Evolutionary conservation across 1,284 basidiomycete species (phyloP), one percentile per base, ranked within the genome.

Genomic region (Ganoderma leucocontextum): DNA sequence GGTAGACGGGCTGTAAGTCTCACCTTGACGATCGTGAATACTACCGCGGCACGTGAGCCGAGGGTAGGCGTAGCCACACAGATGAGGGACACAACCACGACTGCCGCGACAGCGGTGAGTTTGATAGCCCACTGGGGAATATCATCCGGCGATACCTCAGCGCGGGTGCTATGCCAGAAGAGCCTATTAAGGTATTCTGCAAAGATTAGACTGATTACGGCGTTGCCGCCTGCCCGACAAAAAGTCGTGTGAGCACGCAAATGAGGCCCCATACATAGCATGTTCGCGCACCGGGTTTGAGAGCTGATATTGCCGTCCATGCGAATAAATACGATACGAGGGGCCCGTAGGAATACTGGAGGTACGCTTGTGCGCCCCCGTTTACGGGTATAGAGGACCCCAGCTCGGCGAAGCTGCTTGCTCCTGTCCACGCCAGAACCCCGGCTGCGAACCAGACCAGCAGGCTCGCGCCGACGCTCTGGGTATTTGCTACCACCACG

Each of bases 111-210:
- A 9, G 95, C 97, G 35, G 94, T 95, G 68, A 96, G 80, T 82
- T 97, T 98, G 82, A 95, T 95, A n/a, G 93, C 90, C 96, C 95
- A 98, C 71, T 92, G 88, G 41, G 97, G 95, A 65, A 97, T 91
- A 55, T 88, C 89, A 75, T 94, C 90, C 8, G 90, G 87, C 39
- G 92, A 90, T 75, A 88, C 87, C 72, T 89, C 86, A 77, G 85
- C 83, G 68, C 84, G 82, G 22, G 87, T 86, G 66, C 82, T 84
- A 77, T 92, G 89, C 87, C 89, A 91, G 76, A 94, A 86, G 70
- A 94, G 83, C 72, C 91, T 85, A 77, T 93, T 97, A 67, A 98
- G 80, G 78, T 99, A 99, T 82, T 99, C 97, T 10, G 88, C 85
- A 74, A 91, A 93, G 64, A 92, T 91, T 55, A 93, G 86, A 63